These are phyloP conservation scores for Tulasnella sp. DNA, from an alignment of 768 basidiomycete species.

Conservation along the genomic window DNA sequence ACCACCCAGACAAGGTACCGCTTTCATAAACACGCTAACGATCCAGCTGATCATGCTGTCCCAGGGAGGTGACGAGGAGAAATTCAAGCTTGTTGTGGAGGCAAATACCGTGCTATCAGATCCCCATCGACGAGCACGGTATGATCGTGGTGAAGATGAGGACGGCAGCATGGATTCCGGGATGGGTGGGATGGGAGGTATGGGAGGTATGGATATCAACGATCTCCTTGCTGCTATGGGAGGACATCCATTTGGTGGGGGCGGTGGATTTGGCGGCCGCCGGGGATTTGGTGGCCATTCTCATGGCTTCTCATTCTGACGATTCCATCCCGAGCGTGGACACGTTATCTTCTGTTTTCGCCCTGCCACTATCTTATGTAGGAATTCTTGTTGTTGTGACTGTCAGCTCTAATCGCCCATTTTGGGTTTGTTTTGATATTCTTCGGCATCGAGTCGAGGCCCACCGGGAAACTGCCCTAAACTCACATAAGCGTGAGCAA, in stretches of 20 bases:
- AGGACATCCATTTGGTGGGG: slow-evolving; percentile 13
- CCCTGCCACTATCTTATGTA: too few species aligned
- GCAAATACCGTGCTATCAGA: slow-evolving; percentile 76
- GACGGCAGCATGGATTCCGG: slow-evolving; percentile 35
- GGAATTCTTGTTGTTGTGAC: too few species aligned
- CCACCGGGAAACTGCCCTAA: too few species aligned
- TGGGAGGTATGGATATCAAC: slow-evolving; percentile 16
- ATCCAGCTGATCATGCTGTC: slow-evolving; percentile 11
- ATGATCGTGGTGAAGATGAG: slow-evolving; percentile 74
- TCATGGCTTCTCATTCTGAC: too few species aligned
- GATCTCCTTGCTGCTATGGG: slow-evolving; percentile 16
- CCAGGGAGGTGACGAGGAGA: slow-evolving; percentile 88
- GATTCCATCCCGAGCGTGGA: too few species aligned
- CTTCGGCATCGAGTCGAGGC: too few species aligned
- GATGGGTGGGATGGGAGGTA: slow-evolving; percentile 11
- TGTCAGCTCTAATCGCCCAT: too few species aligned
- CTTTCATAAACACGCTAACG: not conserved
- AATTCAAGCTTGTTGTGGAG: slow-evolving; percentile 83
- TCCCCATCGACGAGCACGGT: slow-evolving; percentile 53
- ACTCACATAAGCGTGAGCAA: too few species aligned
- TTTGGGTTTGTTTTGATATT: too few species aligned
- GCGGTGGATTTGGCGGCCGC: slow-evolving; percentile 13
- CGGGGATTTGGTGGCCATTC: too few species aligned
- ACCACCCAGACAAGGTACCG: slow-evolving; percentile 46
- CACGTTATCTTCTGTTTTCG: too few species aligned